Evolutionary conservation across 306 rosid species (phyloP), one percentile per base, ranked within the genome.

Genomic region (Begonia loranthoides): DNA sequence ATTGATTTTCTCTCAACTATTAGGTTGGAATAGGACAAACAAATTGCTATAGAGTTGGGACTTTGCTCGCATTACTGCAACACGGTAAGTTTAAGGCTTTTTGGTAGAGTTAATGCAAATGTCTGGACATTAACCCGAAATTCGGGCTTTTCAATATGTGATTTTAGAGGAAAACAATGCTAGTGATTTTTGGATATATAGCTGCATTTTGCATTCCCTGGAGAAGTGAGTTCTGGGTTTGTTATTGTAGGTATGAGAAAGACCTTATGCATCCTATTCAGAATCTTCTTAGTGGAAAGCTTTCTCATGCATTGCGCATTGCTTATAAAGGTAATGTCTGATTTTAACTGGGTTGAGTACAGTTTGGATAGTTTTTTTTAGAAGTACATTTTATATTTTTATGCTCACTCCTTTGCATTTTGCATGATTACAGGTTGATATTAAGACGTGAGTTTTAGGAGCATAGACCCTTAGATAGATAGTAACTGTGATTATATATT

Each of bases 241-340:
- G 63, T 46, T 60, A 39, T 17, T 67, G 59, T 51, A 87, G 96
- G 77, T 90, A 90, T 60, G 95, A 85, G 65, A 80, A 80, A 73
- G 95, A 90, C 67, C 85, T 90, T 54, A 60, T 24, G 57, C 95
- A 86, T 74, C 99, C 99, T 44, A 78, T 85, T 67, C 75, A 76
- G 71, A 82, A 76, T 69, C 92, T 90, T 63, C 47, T 82, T 19
- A 65, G 65, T 47, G 99, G 99, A 50, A 94, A 90, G 72, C 71
- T 90, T 63, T 86, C 85, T 48, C 92, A 87, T 66, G 95, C 95
- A 52, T 69, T 90, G 72, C 95, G 95, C 95, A 52, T 69, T 90
- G 72, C 95, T 90, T 54, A 90, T 90, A 57, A 90, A 90, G 93
- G 96, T 60, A 28, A 5, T 28, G 6, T 43, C 4, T 43, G 47